Conservation (phyloP, 179 eudicot species). For the Silene noctiflora region DNA sequence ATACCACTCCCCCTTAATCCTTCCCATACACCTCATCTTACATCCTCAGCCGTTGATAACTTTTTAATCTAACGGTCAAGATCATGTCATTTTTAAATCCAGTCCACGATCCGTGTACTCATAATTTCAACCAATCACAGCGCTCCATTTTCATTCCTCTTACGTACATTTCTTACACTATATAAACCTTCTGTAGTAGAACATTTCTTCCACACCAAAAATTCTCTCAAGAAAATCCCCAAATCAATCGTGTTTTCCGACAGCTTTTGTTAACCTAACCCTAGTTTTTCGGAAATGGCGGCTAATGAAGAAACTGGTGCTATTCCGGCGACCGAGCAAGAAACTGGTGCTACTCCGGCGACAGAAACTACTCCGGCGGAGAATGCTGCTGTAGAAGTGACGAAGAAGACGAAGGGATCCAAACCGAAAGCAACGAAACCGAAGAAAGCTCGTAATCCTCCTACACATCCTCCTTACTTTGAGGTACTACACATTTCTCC, state of each 20-base stretch:
- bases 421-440: constrained; percentile 31
- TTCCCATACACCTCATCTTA: not conserved
- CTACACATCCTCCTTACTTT: constrained; percentile 52
- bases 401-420: constrained; percentile 14
- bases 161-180: constrained; percentile 8
- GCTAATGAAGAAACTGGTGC: constrained; percentile 3
- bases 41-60: constrained; percentile 8
- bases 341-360: not conserved
- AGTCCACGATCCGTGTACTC: constrained; percentile 13
- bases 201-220: not conserved
- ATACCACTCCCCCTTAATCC: not conserved
- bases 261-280: not conserved
- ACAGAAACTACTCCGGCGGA: constrained; percentile 11
- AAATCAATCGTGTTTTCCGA: not conserved
- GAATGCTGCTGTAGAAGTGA: constrained; percentile 7
- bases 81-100: not conserved
- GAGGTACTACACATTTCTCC: constrained; percentile 30
- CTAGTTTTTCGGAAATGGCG: constrained; percentile 9
- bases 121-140: constrained; percentile 7
- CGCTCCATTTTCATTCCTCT: not conserved
- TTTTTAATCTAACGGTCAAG: not conserved
- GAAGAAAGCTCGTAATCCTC: constrained; percentile 29
- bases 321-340: constrained; percentile 16
- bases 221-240: not conserved
- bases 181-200: constrained; percentile 4